Evolutionary conservation across 2,329 filamentous ascomycete genomes (phyloP), one percentile per base, ranked within the genome.

Genomic region (Colletotrichum sidae): DNA sequence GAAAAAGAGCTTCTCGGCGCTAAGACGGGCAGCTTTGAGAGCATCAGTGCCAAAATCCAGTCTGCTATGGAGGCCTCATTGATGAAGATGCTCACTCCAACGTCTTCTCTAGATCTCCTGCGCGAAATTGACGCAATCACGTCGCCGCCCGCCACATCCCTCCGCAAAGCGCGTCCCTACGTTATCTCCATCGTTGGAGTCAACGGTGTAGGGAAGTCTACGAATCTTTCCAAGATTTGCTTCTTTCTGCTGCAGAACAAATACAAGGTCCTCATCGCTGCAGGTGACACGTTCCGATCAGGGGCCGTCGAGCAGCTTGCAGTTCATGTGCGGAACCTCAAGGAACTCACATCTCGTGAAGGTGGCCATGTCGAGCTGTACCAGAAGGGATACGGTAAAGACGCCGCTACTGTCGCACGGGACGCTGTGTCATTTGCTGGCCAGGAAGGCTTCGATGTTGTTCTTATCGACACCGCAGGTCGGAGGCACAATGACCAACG

Each of bases 141-240:
- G 7, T 83, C 87, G 10, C 90, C 92, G 1, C 81, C 90, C 0
- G 83, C 81, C 25, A 86, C 89, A 3, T 89, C 89, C 37, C 83
- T 89, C 67, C 82, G 87, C 70, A 84, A 85, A 65, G 79, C 86
- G 17, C 90, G 96, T 4, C 96, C 96, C 47, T 99, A 98, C 76
- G 95, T 98, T 73, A 96, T 99, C 76, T 97, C 94, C 62, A 97
- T 99, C 67, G 96, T 99, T 47, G 96, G 96, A 68, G 96, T 99
- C 75, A 99, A 99, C 77, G 96, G 96, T 58, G 96, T 99, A 42
- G 96, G 96, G 74, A 99, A 99, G 81, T 97, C 94, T 13, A 99
- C 96, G 56, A 98, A 97, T 76, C 85, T 99, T 42, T 95, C 93
- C 78, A 99, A 99, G 79, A 97, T 99, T 70, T 97, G 94, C 78